Percentiles rank a stretch among this genome's conserved stretches.
Conservation (phyloP, 768 basidiomycete species). For the Pleurotus platypus region DNA sequence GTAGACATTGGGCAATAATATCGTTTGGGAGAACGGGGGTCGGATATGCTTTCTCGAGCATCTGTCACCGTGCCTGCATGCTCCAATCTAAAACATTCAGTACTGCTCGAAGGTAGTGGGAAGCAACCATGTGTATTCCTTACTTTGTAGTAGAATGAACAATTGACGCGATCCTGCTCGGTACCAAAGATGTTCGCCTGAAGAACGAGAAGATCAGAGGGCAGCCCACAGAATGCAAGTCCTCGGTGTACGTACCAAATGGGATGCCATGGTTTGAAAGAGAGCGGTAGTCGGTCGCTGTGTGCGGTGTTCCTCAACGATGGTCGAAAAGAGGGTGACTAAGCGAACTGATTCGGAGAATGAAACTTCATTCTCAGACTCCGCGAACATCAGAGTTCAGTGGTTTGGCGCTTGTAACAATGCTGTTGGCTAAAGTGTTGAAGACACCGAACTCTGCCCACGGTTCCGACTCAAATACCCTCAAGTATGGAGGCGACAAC, state of each 20-base stretch:
- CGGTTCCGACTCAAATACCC: no score
- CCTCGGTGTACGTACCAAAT: constrained; percentile 53
- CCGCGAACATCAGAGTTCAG: background rate
- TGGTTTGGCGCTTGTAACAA: no score
- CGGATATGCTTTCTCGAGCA: constrained; percentile 98
- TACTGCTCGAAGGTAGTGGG: constrained; percentile 3
- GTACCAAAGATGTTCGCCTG: constrained; percentile 96
- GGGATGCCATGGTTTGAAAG: constrained; percentile 54
- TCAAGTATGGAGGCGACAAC: no score
- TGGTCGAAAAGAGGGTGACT: background rate
- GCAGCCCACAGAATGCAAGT: background rate
- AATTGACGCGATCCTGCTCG: constrained; percentile 95
- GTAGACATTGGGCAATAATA: constrained; percentile 94
- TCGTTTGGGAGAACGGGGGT: constrained; percentile 96
- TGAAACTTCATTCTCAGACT: background rate
- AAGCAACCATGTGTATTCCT: constrained; percentile 16
- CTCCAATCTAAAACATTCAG: constrained; percentile 73
- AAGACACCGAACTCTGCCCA: no score
- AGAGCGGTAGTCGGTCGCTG: background rate
- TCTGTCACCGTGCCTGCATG: constrained; percentile 96
- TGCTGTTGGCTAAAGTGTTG: no score
- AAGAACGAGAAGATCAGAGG: constrained; percentile 6
- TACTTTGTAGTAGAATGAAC: constrained; percentile 98
- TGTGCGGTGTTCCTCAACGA: background rate
- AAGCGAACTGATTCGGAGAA: background rate